These are phyloP conservation scores for Tuber microsphaerosporum DNA, from an alignment of 495 filamentous ascomycete genomes.

Conservation along the genomic window DNA sequence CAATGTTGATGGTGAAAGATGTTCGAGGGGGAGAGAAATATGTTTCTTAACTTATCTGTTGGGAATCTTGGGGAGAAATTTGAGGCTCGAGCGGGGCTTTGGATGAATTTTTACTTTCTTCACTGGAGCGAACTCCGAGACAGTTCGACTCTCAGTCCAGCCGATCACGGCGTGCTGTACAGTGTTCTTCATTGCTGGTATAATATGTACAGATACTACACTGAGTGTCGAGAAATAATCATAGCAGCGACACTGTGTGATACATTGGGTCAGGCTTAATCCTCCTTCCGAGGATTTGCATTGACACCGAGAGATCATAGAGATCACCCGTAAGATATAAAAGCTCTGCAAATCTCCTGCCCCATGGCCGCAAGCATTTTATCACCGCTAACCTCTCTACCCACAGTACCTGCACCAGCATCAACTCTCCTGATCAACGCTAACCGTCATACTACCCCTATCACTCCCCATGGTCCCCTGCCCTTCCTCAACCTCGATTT, in stretches of 20 bases:
- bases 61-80: neutral
- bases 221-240: neutral
- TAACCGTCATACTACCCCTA: slow-evolving; percentile 9
- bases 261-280: neutral
- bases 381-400: neutral
- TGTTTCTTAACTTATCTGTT: neutral
- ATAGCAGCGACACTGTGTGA: neutral
- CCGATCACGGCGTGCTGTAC: neutral
- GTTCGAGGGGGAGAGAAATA: neutral
- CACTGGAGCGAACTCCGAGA: neutral
- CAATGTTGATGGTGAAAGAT: neutral
- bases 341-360: neutral
- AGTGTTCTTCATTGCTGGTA: neutral
- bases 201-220: neutral
- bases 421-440: neutral
- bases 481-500: slow-evolving; percentile 76
- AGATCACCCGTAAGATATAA: neutral
- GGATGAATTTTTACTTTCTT: neutral
- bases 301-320: neutral
- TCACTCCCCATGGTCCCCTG: slow-evolving; percentile 1
- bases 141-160: neutral
- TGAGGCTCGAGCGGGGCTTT: neutral
- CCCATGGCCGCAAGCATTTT: neutral
- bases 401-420: neutral
- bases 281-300: neutral